Evolutionary conservation across 208 protist species (phyloP), one percentile per base, ranked within the genome.

Genomic region (Polymyxa betae): DNA sequence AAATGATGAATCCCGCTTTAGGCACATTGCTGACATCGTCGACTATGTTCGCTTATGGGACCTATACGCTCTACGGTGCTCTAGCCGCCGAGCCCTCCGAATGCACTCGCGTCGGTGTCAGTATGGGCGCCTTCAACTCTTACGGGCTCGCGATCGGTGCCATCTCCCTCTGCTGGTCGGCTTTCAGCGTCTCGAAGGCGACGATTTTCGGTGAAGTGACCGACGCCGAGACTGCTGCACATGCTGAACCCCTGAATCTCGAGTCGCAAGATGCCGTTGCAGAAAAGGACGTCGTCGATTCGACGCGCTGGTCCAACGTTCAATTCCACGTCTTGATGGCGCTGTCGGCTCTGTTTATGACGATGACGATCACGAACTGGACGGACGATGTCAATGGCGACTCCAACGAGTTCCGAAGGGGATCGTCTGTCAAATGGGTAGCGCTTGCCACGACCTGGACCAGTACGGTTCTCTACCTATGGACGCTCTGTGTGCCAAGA

Each of bases 321-420:
- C 72, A 82, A n/a, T 82, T 82, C n/a, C 72, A 82, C 35, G n/a
- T 82, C 5, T n/a, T 82, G 72, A 82, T 82, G 72, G 72, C 72
- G 35, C 72, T 82, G 72, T 82, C 72, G 16, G n/a, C 72, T 43
- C n/a, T 82, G n/a, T 82, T 38, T n/a, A 82, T 82, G 40, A 82
- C 72, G n/a, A 82, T 82, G 72, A n/a, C 72, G 16, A n/a, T 82
- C 35, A 38, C 72, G 16, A 43, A 43, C 72, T 82, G 72, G 72
- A 43, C 5, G 16, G 40, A 20, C 35, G 72, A 35, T 12, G 35
- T 35, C 16, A 82, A 82, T 43, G 16, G 10, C 5, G 72, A 5
- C 16, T 16, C 35, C 5, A 35, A 35, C n/a, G 16, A 5, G 12
- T 16, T 35, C 72, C 72, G 35, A 43, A 20, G 16, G n/a, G n/a